These are phyloP conservation scores for Boletus pseudopeckii DNA, from an alignment of 768 basidiomycete genomes.

Conservation along the genomic window DNA sequence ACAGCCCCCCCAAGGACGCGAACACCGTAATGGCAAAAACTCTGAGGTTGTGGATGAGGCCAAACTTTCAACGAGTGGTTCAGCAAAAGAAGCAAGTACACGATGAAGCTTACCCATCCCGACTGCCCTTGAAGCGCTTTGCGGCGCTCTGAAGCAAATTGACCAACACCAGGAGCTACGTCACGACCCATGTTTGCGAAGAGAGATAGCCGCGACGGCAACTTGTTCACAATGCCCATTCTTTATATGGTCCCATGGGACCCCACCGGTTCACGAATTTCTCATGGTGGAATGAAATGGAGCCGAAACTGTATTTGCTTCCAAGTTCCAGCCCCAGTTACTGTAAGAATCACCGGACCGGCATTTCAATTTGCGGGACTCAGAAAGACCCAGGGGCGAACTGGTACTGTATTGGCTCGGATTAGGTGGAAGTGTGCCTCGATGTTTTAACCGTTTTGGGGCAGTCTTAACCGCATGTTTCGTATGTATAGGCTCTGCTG, in stretches of 20 bases:
- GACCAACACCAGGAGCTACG: constrained; percentile 23
- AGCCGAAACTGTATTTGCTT: neutral
- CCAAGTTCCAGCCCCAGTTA: neutral
- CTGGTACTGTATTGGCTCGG: neutral
- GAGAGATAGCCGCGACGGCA: neutral
- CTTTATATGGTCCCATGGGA: neutral
- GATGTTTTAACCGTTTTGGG: neutral
- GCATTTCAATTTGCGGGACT: neutral
- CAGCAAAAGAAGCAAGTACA: neutral
- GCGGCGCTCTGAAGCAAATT: constrained; percentile 44
- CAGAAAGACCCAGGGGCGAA: neutral
- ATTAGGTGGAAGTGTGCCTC: neutral
- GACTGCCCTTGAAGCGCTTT: constrained; percentile 58
- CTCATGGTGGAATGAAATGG: neutral
- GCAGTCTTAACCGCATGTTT: neutral
- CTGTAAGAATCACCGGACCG: neutral
- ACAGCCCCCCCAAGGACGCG: constrained; percentile 76
- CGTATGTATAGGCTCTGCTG: neutral
- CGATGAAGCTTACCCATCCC: constrained; percentile 53
- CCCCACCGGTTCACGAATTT: neutral
- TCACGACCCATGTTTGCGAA: constrained; percentile 44
- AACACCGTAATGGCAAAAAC: constrained; percentile 70
- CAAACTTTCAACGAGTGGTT: constrained; percentile 35
- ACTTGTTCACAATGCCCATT: neutral
- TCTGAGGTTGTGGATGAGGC: constrained; percentile 61